Base-by-base conservation (phyloP, 768 basidiomycete species). In the Floccularia luteovirens region DNA sequence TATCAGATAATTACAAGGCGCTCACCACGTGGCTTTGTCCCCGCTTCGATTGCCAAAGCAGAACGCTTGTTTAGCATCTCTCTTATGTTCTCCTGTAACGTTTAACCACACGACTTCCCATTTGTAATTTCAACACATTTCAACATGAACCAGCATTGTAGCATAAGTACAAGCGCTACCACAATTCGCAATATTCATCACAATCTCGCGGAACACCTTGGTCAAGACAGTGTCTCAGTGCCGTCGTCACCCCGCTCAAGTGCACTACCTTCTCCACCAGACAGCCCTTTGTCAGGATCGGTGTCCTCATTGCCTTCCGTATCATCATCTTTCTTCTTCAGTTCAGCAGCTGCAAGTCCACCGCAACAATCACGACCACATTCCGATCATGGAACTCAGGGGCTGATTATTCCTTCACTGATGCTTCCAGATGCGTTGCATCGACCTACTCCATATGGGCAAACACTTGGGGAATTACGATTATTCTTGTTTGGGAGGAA, bases 381-480 rank as follows among this genome's bases (percentile, higher is more conserved):
- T 4, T 53, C 59, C 4, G 43, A 34, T 17, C 32, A 34, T 17
- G 68, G 70, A 41, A 66, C 70, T 47, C 67, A 70, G 48, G 75
- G 74, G 44, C 69, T 85, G 41, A 74, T 84, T 44, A 86, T 86
- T 34, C 83, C 83, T 1, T 84, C 79, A 17, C 61, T 86, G 33
- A 66, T 68, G 5, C 66, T 86, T 13, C 82, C 84, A 13, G 60
- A 70, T 12, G 66, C 82, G 1, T 61, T 85, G n/a, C 67, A 67
- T 24, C 68, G 68, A 2, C 79, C 84, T 5, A 83, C 82, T 7
- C 69, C 73, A 21, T 81, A 75, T 44, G 83, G 83, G 11, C 76
- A 81, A 59, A 79, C 80, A 0, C 51, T 86, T 0, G 84, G 84
- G 1, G 73, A 76, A 34, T 36, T 86, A 3, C 63, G 72, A 28